Percentiles rank a stretch among this genome's conserved stretches.
These are phyloP conservation scores for Phaseolus lunatus DNA, from an alignment of 306 rosid genomes.

Conservation along the genomic window DNA sequence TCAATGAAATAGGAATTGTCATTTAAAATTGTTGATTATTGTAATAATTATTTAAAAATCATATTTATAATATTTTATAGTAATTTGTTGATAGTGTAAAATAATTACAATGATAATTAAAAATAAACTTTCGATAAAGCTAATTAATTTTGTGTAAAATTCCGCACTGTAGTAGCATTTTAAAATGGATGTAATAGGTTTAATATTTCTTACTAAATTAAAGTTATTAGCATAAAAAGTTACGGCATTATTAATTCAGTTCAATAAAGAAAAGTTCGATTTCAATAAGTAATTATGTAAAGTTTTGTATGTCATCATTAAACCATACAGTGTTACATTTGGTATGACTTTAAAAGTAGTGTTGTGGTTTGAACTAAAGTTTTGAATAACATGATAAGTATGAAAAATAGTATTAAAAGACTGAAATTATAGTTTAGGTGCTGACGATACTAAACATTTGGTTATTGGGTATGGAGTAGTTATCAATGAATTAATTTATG, in stretches of 20 bases:
- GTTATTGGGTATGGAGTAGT: background rate
- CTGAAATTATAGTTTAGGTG: background rate
- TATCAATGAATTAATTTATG: background rate
- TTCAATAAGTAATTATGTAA: conserved; percentile 10
- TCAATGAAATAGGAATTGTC: background rate
- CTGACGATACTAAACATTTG: background rate
- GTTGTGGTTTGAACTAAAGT: background rate
- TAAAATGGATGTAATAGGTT: background rate
- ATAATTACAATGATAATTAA: too few relatives aligned
- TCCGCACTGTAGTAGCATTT: background rate
- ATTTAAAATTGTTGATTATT: background rate
- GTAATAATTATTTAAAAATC: background rate
- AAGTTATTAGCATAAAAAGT: background rate
- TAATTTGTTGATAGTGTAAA: background rate
- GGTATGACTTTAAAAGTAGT: background rate
- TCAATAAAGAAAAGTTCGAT: conserved; percentile 3
- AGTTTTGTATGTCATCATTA: background rate
- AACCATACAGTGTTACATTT: background rate
- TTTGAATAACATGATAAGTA: background rate
- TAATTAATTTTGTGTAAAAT: background rate
- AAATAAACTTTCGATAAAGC: background rate
- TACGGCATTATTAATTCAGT: background rate
- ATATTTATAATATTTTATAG: background rate
- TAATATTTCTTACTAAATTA: background rate
- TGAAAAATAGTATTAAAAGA: background rate